Percentiles rank a stretch among this genome's conserved stretches.
These are phyloP conservation scores for Coemansia sp. DNA, from an alignment of 192 early-diverging fungal species.

Conservation along the genomic window DNA sequence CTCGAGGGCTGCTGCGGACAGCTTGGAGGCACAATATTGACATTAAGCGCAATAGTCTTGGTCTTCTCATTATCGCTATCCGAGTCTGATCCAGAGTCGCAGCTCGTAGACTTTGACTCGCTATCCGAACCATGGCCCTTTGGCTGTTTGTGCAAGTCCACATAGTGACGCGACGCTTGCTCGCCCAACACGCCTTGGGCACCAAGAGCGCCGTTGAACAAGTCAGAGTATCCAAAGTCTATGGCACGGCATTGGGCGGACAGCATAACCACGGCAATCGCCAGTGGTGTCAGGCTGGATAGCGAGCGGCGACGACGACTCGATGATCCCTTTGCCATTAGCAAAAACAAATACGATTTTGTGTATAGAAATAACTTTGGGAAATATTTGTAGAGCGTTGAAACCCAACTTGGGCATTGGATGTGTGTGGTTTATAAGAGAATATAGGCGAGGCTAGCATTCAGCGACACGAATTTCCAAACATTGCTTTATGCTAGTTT, in stretches of 20 bases:
- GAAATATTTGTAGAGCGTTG: too few species aligned
- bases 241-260: slow-evolving; percentile 1
- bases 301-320: not conserved
- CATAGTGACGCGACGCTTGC: slow-evolving; percentile 2
- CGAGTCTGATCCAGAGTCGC: slow-evolving; percentile 3
- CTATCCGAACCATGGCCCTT: not conserved
- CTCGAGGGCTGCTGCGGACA: not conserved
- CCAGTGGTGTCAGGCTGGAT: not conserved
- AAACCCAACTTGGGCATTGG: too few species aligned
- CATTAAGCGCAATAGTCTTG: not conserved
- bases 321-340: not conserved
- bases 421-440: too few species aligned
- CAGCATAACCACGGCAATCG: not conserved
- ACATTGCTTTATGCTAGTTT: too few species aligned
- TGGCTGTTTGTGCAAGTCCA: slow-evolving; percentile 8
- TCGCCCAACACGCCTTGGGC: not conserved
- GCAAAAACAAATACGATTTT: too few species aligned
- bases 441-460: too few species aligned
- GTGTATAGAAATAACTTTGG: too few species aligned
- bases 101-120: not conserved
- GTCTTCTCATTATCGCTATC: not conserved
- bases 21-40: not conserved
- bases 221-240: not conserved
- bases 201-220: not conserved
- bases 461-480: too few species aligned